Base-by-base conservation (phyloP, 306 rosid species). In the Medicago truncatula region DNA sequence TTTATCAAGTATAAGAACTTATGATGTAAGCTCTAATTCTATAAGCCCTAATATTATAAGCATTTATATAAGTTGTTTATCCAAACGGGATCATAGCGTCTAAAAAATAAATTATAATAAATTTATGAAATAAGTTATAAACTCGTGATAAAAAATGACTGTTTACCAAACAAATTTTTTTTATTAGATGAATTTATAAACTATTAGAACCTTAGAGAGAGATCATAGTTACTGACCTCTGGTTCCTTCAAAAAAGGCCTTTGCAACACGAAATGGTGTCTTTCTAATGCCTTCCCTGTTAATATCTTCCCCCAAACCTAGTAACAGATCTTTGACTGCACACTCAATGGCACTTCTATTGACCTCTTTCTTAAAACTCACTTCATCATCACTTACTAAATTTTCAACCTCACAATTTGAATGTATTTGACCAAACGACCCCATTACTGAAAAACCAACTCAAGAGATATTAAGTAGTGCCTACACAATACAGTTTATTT, bases 201-300 rank as follows among this genome's bases (percentile, higher is more conserved):
- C n/a, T n/a, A n/a, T n/a, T n/a, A n/a, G n/a, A n/a, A n/a, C n/a
- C n/a, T n/a, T n/a, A n/a, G n/a, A n/a, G n/a, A n/a, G n/a, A n/a
- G n/a, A n/a, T n/a, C 38, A 76, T 16, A 74, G 71, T 17, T 13
- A 36, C 12, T 75, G 12, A 91, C 98, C 98, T 84, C 76, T 87
- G 16, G 97, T 93, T 82, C 98, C 98, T 80, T 91, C 92, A 43
- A 81, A 78, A 16, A 93, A 88, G 14, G 98, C 97, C 76, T 91
- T 93, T 50, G 98, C 98, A 74, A 93, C 96, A 36, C 98, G 97
- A 70, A 84, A 83, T 39, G 98, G 98, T 18, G 98, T 93, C 86
- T 89, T 91, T 73, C 63, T 81, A 49, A 93, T 68, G 65, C 98
- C 98, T 80, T 93, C 98, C 84, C 98, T 84, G 78, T 88, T 86